Base-by-base conservation (phyloP, 2,329 filamentous ascomycete species). In the Elsinoe necatrix region DNA sequence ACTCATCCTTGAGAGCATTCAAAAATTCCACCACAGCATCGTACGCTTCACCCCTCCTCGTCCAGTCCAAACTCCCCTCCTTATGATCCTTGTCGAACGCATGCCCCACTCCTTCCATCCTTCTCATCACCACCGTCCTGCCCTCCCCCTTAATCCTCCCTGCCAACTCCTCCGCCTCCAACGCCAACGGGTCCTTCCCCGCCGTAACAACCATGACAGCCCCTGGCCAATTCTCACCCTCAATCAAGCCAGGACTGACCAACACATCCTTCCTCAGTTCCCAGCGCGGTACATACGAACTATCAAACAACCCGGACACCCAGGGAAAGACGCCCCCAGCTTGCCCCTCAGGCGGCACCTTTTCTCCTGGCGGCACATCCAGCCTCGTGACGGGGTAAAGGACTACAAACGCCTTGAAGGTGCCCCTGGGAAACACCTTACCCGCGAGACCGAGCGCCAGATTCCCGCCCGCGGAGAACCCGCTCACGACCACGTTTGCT, bases 381-480 rank as follows among this genome's bases (percentile, higher is more conserved):
- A 50, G 18, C 7, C 27, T 29, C 45, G 25, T 31, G 7, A 16
- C 4, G 2, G 73, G 66, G 60, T 72, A 66, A 55, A 72, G 67
- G 1, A 68, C 65, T 23, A 73, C 37, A 14, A 71, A 51, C 2
- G 55, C 64, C 52, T 57, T 61, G 59, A 70, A 71, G 3, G 65
- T 69, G 50, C 64, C 63, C 41, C 58, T 61, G 5, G 66, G 64
- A 51, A 68, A 72, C 18, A 61, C 57, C 31, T 31, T 63, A 51
- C 65, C 64, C 1, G 67, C 62, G 1, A 67, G 65, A 1, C 65
- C 67, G 4, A 75, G 63, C 0, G 69, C 68, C 11, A 75, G 64
- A 42, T 69, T 73, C 0, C 54, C 73, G 2, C 73, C 73, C 0
- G 73, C 69, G 42, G 70, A 73, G 61, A 74, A 75, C 7, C 73